Evolutionary conservation across 176 grass and related monocot species (phyloP).

Genomic region (Musa itinerans): DNA sequence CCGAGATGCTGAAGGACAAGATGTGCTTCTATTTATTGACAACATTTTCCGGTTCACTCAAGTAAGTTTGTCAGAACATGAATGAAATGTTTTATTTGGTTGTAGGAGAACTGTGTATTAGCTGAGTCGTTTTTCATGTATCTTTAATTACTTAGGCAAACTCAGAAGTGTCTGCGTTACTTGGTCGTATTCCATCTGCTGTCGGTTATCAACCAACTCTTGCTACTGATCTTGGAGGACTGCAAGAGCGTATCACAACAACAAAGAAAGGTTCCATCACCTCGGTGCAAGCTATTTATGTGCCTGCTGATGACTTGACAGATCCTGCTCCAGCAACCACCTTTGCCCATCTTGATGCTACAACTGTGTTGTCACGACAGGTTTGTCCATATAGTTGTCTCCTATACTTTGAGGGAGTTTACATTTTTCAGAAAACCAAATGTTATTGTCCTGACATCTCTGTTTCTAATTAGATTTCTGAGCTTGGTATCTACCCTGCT

Average conservation of each 20-base stretch:
- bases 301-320: conserved; percentile 29
- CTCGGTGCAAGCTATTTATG: conserved; percentile 29
- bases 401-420: too few relatives aligned
- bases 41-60: conserved; percentile 31
- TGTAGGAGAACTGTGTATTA: too few relatives aligned
- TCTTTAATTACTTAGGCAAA: conserved; percentile 6
- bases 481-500: conserved; percentile 29
- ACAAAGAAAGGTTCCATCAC: conserved; percentile 26
- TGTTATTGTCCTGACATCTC: not conserved
- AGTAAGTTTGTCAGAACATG: not conserved
- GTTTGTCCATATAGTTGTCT: not conserved
- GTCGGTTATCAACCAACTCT: conserved; percentile 27
- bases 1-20: conserved; percentile 18
- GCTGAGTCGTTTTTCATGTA: not conserved
- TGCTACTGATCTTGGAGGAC: conserved; percentile 24
- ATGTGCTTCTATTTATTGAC: conserved; percentile 32
- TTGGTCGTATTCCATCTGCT: conserved; percentile 28
- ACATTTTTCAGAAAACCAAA: not conserved
- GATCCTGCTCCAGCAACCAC: conserved; percentile 30
- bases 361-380: conserved; percentile 18
- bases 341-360: conserved; percentile 28
- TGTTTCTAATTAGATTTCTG: conserved; percentile 20
- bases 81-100: too few relatives aligned
- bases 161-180: conserved; percentile 26
- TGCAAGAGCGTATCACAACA: conserved; percentile 27